phyloP scores from a whole-genome alignment of 2,329 filamentous ascomycete species.

The Aureobasidium sp. region DNA sequence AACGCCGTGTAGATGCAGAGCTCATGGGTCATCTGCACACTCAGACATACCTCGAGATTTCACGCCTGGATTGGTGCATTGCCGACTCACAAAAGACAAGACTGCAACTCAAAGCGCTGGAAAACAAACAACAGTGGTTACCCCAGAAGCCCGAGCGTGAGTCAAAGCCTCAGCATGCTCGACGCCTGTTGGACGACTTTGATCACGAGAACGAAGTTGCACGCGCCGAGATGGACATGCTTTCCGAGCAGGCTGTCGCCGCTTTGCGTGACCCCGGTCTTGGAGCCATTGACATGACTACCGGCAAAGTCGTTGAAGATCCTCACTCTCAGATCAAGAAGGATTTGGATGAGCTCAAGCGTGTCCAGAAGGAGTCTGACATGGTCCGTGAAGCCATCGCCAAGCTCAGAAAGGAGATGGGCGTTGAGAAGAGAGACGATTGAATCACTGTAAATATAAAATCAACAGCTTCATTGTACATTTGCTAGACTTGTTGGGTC shows the following conservation, averaged over 20 bases:
- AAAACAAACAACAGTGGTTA: slow-evolving; percentile 15
- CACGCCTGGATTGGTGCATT: slow-evolving; percentile 22
- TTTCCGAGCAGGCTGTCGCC: background rate
- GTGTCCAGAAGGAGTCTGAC: slow-evolving; percentile 4
- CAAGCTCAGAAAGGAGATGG: slow-evolving; percentile 12
- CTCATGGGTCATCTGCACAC: slow-evolving; percentile 19
- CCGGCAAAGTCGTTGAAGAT: slow-evolving; percentile 6
- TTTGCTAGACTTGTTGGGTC: background rate
- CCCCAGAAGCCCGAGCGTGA: background rate
- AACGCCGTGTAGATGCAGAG: slow-evolving; percentile 15
- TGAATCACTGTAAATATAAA: background rate
- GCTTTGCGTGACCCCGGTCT: slow-evolving; percentile 11
- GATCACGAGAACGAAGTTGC: slow-evolving; percentile 13
- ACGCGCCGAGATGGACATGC: slow-evolving; percentile 8
- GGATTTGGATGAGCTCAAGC: slow-evolving; percentile 11
- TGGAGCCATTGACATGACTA: background rate
- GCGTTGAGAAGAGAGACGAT: background rate
- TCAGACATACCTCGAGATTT: slow-evolving; percentile 19
- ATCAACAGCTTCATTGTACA: background rate
- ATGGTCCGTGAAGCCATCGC: background rate
- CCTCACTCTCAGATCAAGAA: slow-evolving; percentile 4
- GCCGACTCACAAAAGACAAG: slow-evolving; percentile 21
- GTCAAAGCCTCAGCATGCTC: slow-evolving; percentile 2
- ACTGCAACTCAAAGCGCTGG: slow-evolving; percentile 19
- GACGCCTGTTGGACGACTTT: slow-evolving; percentile 13